These are phyloP conservation scores for Pseudogymnoascus sp. DNA, from an alignment of 2,329 filamentous ascomycete species.

Conservation along the genomic window DNA sequence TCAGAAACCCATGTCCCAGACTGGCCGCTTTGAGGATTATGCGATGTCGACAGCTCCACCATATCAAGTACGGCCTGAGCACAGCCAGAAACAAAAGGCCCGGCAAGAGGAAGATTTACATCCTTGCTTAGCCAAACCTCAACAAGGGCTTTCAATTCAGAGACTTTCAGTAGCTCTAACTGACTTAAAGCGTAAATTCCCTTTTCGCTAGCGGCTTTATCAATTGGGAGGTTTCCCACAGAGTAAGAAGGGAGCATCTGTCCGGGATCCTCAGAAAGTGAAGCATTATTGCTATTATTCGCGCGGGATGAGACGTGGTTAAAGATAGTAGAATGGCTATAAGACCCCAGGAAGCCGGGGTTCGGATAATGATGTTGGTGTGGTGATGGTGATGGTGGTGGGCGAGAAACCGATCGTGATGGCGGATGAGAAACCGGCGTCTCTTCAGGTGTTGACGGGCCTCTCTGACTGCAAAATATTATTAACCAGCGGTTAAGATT, in stretches of 20 bases:
- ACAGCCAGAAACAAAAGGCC: constrained; percentile 3
- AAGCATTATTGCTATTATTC: not conserved
- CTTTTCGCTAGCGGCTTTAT: not conserved
- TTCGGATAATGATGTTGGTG: not conserved
- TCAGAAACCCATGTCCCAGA: not conserved
- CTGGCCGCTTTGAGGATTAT: not conserved
- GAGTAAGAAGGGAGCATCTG: not conserved
- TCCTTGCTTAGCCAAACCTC: constrained; percentile 1
- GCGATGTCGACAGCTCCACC: not conserved
- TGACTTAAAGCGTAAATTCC: not conserved
- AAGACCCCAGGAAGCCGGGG: not conserved
- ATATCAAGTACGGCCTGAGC: not conserved
- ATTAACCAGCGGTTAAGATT: not conserved
- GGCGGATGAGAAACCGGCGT: not conserved
- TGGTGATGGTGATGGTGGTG: not conserved
- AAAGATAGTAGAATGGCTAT: not conserved
- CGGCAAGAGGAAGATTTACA: constrained; percentile 10
- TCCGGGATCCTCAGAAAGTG: not conserved
- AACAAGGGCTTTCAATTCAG: not conserved
- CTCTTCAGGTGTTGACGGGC: not conserved
- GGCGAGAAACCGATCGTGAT: not conserved
- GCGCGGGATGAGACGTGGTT: not conserved
- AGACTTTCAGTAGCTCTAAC: not conserved
- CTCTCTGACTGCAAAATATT: not conserved
- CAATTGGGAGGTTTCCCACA: not conserved